Base-by-base conservation (phyloP, 2,329 filamentous ascomycete species). In the Diaporthe vaccinii region DNA sequence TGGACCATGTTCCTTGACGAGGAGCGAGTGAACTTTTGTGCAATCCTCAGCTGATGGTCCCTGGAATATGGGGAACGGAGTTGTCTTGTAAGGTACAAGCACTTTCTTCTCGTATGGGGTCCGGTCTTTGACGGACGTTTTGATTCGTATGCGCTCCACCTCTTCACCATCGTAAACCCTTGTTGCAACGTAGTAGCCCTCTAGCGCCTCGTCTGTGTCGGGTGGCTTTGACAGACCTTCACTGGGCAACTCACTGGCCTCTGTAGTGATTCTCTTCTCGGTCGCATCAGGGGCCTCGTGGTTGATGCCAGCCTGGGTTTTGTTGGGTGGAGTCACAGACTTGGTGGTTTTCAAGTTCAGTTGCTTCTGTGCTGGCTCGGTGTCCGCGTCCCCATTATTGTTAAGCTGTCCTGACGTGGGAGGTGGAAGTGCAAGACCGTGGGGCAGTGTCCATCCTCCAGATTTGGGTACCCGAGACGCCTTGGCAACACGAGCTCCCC, bases 21-120 rank as follows among this genome's bases (percentile, higher is more conserved):
- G 88, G 2, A 96, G 85, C 1, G 86, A 84, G 73, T 91, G 90
- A 6, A 96, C 93, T 79, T 93, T 88, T 77, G 92, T 87, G 80
- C 94, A 96, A 78, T 94, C 91, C 69, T 91, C 89, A 0, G 87
- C 79, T 0, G 92, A 95, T 0, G 95, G 95, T 73, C 87, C 89
- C 3, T 82, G 79, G 82, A 91, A 93, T 74, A 92, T 86, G 0
- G 94, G 93, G 78, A 93, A 97, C 0, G 94, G 95, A 2, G 72
- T 74, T 22, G 67, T 62, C n/a, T 70, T 73, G 74, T 75, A 77
- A 28, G 41, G 49, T 14, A 76, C 39, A 28, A 69, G 61, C 3
- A 68, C 46, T 46, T 72, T 72, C n/a, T 70, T 68, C 51, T 77
- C 68, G 20, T 76, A 76, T 12, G 69, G 68, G 17, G 51, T 53